Base-by-base conservation (phyloP, 1,284 basidiomycete species). In the Ustilago tritici region DNA sequence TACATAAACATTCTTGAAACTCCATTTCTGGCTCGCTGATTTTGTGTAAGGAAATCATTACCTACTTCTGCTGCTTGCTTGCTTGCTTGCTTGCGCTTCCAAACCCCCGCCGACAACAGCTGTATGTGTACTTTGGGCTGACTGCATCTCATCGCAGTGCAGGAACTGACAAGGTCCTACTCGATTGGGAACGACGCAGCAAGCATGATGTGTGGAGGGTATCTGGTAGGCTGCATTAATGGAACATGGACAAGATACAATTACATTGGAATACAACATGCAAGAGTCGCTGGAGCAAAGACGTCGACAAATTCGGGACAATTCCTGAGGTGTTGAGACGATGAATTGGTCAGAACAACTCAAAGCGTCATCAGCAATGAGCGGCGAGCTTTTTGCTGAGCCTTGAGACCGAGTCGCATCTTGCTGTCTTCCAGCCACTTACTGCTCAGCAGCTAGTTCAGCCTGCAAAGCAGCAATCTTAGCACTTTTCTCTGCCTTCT, bases 371-470 rank as follows among this genome's bases (percentile, higher is more conserved):
- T 6, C 7, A 12, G 15, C 14, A 15, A 6, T 41, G 14, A 41
- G 43, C n/a, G 9, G n/a, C 43, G 19, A 46, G 19, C n/a, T 19
- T 19, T 28, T 19, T 7, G 3, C 43, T 19, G 43, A 46, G 43
- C 23, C 43, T 46, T 46, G 43, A 46, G 43, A 19, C 43, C 2
- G 10, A 41, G 23, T 28, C 23, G 23, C 23, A 28, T 28, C 23
- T 28, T 28, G 23, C 23, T 28, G 23, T 28, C 23, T 15, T 15
- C 40, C 40, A 41, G 1, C 40, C 8, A 12, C 2, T 43, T 36
- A 36, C 57, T 63, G 54, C 50, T 72, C 61, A 11, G 61, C 69
- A 36, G 69, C 68, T 9, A 77, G 67, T 34, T 73, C 70, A 15
- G 70, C 69, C 2, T 52, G 64, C 43, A 72, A 63, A 12, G 40